A percentile compares a stretch with the other conserved stretches of the same genome.
Conservation (phyloP, 2,329 filamentous ascomycete species). For the Alternaria solani region DNA sequence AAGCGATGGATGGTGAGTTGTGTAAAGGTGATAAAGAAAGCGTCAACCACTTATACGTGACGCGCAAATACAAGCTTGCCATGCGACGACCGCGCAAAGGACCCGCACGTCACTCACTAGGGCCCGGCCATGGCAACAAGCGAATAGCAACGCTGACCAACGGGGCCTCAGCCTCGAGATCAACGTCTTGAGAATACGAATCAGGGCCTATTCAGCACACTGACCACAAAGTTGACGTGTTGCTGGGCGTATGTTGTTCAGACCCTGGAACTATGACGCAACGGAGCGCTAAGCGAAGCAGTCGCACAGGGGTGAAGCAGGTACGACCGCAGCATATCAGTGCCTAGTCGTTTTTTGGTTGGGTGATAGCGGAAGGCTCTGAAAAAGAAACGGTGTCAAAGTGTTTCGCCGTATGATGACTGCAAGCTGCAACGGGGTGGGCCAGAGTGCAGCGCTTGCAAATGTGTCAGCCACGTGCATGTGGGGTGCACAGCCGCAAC, state of each 20-base stretch:
- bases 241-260: slow-evolving; percentile 18
- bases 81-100: slow-evolving; percentile 5
- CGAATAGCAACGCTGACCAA: slow-evolving; percentile 19
- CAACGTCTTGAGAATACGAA: slow-evolving; percentile 6
- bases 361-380: not conserved
- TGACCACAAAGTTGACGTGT: slow-evolving; percentile 33
- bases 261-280: slow-evolving; percentile 26
- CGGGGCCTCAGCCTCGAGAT: slow-evolving; percentile 32
- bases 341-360: slow-evolving; percentile 1
- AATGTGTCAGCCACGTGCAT: slow-evolving; percentile 7
- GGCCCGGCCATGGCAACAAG: slow-evolving; percentile 20
- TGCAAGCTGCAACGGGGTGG: not conserved
- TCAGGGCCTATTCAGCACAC: slow-evolving; percentile 21
- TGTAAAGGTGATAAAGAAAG: not conserved
- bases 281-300: slow-evolving; percentile 18
- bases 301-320: slow-evolving; percentile 27
- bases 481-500: slow-evolving; percentile 12
- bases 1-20: not conserved
- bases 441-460: slow-evolving; percentile 3
- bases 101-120: slow-evolving; percentile 16
- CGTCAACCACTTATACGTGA: slow-evolving; percentile 16
- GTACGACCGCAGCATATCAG: slow-evolving; percentile 9
- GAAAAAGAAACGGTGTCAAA: slow-evolving; percentile 3
- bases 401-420: not conserved
- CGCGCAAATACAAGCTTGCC: slow-evolving; percentile 5